Conservation (phyloP, 1,139 yeast species). For the Yamadazyma conglobata region DNA sequence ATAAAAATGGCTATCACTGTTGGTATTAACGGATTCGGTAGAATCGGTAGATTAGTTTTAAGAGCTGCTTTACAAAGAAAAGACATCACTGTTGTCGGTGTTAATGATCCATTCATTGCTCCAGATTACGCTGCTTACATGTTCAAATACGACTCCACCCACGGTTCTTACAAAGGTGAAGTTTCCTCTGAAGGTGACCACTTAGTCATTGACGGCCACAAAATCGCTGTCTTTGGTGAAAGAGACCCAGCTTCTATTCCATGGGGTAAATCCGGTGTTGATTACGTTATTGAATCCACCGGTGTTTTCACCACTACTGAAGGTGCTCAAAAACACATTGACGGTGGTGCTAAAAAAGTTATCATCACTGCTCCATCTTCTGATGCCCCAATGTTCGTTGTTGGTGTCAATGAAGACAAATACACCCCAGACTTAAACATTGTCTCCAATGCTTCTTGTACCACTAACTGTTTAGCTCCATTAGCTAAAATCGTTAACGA, state of each 20-base stretch:
- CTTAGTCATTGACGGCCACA: slow-evolving; percentile 65
- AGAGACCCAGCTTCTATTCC: slow-evolving; percentile 77
- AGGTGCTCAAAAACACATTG: slow-evolving; percentile 76
- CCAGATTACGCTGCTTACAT: slow-evolving; percentile 83
- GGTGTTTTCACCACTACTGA: slow-evolving; percentile 81
- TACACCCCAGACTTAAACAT: slow-evolving; percentile 70
- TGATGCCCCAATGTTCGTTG: slow-evolving; percentile 87
- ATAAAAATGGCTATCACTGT: slow-evolving; percentile 45
- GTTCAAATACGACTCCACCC: slow-evolving; percentile 88
- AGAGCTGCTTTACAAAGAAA: slow-evolving; percentile 71
- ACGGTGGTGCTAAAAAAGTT: slow-evolving; percentile 88
- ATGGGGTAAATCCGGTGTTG: slow-evolving; percentile 78
- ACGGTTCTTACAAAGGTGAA: slow-evolving; percentile 71
- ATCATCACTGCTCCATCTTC: slow-evolving; percentile 84
- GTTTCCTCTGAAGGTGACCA: slow-evolving; percentile 55
- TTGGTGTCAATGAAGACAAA: slow-evolving; percentile 74
- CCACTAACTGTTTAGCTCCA: slow-evolving; percentile 90
- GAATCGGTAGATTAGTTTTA: slow-evolving; percentile 83
- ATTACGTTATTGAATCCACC: slow-evolving; percentile 81
- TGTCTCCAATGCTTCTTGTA: slow-evolving; percentile 84
- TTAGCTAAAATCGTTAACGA: slow-evolving; percentile 81
- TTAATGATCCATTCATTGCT: slow-evolving; percentile 81
- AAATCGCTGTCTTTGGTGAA: slow-evolving; percentile 69
- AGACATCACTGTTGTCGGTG: slow-evolving; percentile 73
- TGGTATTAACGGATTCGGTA: slow-evolving; percentile 90